Conservation (phyloP, 768 basidiomycete species). For the Mycena venus region DNA sequence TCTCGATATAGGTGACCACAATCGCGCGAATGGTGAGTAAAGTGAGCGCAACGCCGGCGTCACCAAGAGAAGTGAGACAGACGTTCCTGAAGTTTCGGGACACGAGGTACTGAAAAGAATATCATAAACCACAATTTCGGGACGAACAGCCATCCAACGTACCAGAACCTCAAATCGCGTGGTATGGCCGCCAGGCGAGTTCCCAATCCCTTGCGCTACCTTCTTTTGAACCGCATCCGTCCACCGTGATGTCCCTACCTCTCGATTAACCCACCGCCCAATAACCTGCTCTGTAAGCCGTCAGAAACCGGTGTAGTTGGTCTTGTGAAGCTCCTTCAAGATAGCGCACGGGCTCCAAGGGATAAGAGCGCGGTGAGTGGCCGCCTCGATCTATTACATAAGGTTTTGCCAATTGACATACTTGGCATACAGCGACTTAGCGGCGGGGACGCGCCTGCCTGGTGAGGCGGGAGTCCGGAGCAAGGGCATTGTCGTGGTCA, state of each 20-base stretch:
- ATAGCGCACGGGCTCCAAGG: slow-evolving; percentile 12
- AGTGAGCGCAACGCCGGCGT: slow-evolving; percentile 38
- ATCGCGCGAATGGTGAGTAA: slow-evolving; percentile 43
- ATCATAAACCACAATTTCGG: background rate
- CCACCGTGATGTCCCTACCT: slow-evolving; percentile 1
- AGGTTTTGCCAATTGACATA: slow-evolving; percentile 26
- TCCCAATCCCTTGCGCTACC: background rate
- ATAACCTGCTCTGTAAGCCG: slow-evolving; percentile 17
- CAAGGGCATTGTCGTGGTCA: background rate
- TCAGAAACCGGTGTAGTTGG: background rate
- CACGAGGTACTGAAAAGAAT: background rate
- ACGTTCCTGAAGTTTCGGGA: slow-evolving; percentile 13
- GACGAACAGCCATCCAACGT: background rate
- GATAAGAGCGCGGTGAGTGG: background rate
- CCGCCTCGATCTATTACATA: slow-evolving; percentile 11
- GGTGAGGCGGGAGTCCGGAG: background rate
- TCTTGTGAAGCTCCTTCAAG: background rate
- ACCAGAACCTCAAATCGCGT: background rate
- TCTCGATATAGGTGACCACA: slow-evolving; percentile 44
- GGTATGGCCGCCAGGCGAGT: background rate
- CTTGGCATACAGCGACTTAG: slow-evolving; percentile 6
- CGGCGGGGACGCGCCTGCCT: slow-evolving; percentile 27
- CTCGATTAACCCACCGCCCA: slow-evolving; percentile 22
- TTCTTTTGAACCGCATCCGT: background rate
- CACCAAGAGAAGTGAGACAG: slow-evolving; percentile 35